Conservation (phyloP, 768 basidiomycete genomes). For the Leccinum boreale region DNA sequence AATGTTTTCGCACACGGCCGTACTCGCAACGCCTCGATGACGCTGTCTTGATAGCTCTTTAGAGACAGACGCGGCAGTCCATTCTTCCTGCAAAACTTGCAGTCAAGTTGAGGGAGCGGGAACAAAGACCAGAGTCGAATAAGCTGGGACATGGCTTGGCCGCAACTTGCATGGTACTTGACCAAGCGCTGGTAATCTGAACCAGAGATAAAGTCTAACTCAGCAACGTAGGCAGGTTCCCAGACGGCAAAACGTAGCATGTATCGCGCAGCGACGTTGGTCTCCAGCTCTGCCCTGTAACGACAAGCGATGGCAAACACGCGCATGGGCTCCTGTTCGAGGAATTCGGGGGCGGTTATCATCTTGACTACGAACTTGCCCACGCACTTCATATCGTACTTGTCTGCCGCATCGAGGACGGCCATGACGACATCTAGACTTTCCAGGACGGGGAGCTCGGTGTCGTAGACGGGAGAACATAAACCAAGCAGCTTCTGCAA, state of each 20-base stretch:
- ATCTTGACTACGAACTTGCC: slow-evolving; percentile 33
- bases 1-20: slow-evolving; percentile 33
- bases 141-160: slow-evolving; percentile 34
- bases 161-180: slow-evolving; percentile 34
- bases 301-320: slow-evolving; percentile 38
- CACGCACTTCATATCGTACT: slow-evolving; percentile 49
- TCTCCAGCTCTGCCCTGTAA: slow-evolving; percentile 34
- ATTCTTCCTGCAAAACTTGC: slow-evolving; percentile 35
- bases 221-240: slow-evolving; percentile 31
- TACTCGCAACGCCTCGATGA: slow-evolving; percentile 30
- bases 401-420: slow-evolving; percentile 44
- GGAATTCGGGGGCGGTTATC: slow-evolving; percentile 31
- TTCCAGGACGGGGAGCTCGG: slow-evolving; percentile 29
- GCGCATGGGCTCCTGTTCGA: slow-evolving; percentile 34
- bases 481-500: slow-evolving; percentile 42
- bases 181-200: slow-evolving; percentile 35
- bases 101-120: slow-evolving; percentile 30
- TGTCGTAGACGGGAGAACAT: slow-evolving; percentile 47
- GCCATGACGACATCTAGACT: slow-evolving; percentile 40
- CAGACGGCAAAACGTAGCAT: slow-evolving; percentile 36
- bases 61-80: slow-evolving; percentile 30
- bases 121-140: slow-evolving; percentile 30
- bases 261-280: slow-evolving; percentile 34
- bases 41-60: slow-evolving; percentile 33
- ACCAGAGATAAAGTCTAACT: slow-evolving; percentile 38